A percentile compares a stretch with the other conserved stretches of the same genome.
Conservation (phyloP, 306 rosid genomes). For the Acacia crassicarpa region DNA sequence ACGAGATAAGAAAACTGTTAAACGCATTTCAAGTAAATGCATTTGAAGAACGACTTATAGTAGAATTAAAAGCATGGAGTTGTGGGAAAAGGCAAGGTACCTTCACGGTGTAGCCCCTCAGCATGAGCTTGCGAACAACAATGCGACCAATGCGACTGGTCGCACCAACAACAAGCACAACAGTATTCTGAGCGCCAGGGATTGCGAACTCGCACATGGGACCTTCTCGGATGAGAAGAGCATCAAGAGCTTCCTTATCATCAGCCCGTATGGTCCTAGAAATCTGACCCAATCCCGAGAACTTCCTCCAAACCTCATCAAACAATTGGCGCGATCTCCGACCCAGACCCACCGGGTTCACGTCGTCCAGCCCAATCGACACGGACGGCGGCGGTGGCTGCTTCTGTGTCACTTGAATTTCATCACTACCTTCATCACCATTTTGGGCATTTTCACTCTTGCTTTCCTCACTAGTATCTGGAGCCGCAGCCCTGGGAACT, state of each 20-base stretch:
- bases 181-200: constrained; percentile 91
- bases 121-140: constrained; percentile 90
- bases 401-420: constrained; percentile 5
- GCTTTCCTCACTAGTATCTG: constrained; percentile 33
- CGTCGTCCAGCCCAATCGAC: constrained; percentile 74
- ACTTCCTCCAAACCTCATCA: constrained; percentile 95
- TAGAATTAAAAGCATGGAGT: neutral
- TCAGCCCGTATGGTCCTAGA: constrained; percentile 74
- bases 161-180: constrained; percentile 90
- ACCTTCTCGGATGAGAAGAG: constrained; percentile 78
- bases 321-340: constrained; percentile 80
- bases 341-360: constrained; percentile 91
- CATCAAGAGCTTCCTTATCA: constrained; percentile 71
- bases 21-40: neutral
- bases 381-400: constrained; percentile 34
- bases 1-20: neutral
- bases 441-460: constrained; percentile 23
- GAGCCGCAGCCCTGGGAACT: constrained; percentile 31
- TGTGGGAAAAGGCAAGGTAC: constrained; percentile 26
- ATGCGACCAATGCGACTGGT: constrained; percentile 91
- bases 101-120: constrained; percentile 88
- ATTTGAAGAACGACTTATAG: neutral
- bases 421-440: neutral
- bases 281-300: constrained; percentile 91
- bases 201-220: constrained; percentile 93